Evolutionary conservation across 768 basidiomycete genomes (phyloP).

Genomic region (Lactarius trivialis): DNA sequence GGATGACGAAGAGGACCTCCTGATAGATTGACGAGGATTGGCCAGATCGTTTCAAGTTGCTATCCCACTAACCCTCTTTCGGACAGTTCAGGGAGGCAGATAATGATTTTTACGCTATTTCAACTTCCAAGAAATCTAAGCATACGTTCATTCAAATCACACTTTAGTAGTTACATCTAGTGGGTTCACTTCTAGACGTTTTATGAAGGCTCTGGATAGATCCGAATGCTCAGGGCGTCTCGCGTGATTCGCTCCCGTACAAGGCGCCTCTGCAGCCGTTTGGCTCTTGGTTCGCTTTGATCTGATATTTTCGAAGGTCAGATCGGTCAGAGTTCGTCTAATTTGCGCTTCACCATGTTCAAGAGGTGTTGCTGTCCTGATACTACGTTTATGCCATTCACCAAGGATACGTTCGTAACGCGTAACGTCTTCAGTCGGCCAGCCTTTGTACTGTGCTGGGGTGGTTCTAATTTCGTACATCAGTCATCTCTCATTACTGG

Average conservation of each 20-base stretch:
- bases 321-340: constrained; percentile 27
- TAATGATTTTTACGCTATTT: no score
- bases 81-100: no score
- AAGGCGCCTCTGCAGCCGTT: constrained; percentile 59
- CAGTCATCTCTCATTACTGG: constrained; percentile 45
- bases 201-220: constrained; percentile 45
- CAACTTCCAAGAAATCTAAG: no score
- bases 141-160: no score
- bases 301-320: constrained; percentile 46
- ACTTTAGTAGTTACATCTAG: no score
- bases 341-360: constrained; percentile 25
- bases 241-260: constrained; percentile 40
- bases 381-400: constrained; percentile 41
- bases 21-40: no score
- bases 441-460: constrained; percentile 32
- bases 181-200: constrained; percentile 35
- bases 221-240: constrained; percentile 38
- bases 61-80: no score
- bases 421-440: constrained; percentile 37
- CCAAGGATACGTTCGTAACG: constrained; percentile 54
- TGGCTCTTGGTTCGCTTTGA: constrained; percentile 53
- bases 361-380: constrained; percentile 22
- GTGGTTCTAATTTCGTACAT: constrained; percentile 34
- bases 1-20: no score
- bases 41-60: no score